Evolutionary conservation across 352 stramenopile genomes (phyloP), one percentile per base, ranked within the genome.

Genomic region (Lagenidium giganteum): DNA sequence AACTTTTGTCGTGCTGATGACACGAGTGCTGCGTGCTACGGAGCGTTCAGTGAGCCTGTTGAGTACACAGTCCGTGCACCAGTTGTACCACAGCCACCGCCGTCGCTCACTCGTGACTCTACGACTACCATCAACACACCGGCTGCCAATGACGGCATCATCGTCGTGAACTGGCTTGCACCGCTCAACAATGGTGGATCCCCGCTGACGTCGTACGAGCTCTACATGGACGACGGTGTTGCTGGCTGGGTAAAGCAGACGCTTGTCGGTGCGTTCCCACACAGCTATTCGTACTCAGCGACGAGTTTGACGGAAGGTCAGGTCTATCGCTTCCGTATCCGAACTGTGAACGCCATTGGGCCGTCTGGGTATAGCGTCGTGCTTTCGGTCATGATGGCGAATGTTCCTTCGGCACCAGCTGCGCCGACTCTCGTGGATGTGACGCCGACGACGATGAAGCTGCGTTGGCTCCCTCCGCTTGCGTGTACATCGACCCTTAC

Each of bases 281-380:
- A 86, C 41, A 40, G 55, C 16, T 90, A 78, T 43, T 64, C 62
- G 6, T 56, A 85, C 17, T 57, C 62, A 3, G 51, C 76, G 1
- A 46, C 46, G 21, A 66, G 54, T 4, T 47, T 95, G 16, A 72
- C 46, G 20, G 83, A 94, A 36, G 95, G 93, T 31, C 78, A 80
- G 37, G 64, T 96, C 3, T 98, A 98, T 53, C 84, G 80, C 3
- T 97, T 98, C 48, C 96, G 97, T 51, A 70, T 98, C 14, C 61
- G 85, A 18, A 82, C 81, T 7, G 53, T 95, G 4, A 98, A 97
- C 52, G 62, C 55, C 0, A 63, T 93, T 13, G 91, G 91, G 3
- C 72, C 73, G 13, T 96, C 84, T 8, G 74, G 63, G 22, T 70
- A 71, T 8, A 95, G 82, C 41, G 68, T 87, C 3, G 70, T 95